Percentiles rank a stretch among this genome's conserved stretches.
These are phyloP conservation scores for Sporopachydermia lactativora DNA, from an alignment of 805 yeast genomes.

Conservation along the genomic window DNA sequence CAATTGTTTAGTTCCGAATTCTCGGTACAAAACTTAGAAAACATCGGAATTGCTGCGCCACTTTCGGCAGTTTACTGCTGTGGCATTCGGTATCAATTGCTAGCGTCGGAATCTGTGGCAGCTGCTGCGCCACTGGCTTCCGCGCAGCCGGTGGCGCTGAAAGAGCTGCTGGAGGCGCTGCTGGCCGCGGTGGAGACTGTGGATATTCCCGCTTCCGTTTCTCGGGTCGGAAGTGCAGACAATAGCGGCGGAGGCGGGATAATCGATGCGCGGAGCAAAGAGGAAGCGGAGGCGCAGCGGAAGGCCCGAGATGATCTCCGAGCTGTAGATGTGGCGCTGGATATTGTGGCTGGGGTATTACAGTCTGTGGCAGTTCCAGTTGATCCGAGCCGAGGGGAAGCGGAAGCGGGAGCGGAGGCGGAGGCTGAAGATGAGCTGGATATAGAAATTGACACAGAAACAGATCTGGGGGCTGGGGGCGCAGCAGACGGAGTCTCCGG, in stretches of 20 bases:
- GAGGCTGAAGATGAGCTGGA: not conserved
- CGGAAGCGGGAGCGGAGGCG: not conserved
- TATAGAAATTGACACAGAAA: not conserved
- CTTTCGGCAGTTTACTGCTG: constrained; percentile 14
- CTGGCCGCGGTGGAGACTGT: not conserved
- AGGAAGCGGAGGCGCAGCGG: not conserved
- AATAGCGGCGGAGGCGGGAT: not conserved
- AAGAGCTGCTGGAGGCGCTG: not conserved
- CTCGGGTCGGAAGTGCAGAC: not conserved
- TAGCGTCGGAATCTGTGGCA: constrained; percentile 38
- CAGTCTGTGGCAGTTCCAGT: not conserved
- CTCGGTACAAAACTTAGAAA: not conserved
- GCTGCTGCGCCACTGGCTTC: constrained; percentile 8
- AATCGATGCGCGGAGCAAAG: not conserved
- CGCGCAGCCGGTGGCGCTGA: constrained; percentile 4
- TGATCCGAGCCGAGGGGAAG: not conserved
- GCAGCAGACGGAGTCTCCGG: not conserved
- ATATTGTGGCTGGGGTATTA: not conserved
- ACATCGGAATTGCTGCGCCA: constrained; percentile 1
- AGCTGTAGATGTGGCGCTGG: not conserved
- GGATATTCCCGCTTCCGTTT: not conserved
- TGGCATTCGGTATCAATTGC: constrained; percentile 16
- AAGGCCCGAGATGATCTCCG: not conserved
- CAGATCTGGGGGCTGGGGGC: not conserved
- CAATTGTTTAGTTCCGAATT: constrained; percentile 6